These are phyloP conservation scores for Fraxinus pennsylvanica DNA, from an alignment of 257 asterid genomes.

Conservation along the genomic window DNA sequence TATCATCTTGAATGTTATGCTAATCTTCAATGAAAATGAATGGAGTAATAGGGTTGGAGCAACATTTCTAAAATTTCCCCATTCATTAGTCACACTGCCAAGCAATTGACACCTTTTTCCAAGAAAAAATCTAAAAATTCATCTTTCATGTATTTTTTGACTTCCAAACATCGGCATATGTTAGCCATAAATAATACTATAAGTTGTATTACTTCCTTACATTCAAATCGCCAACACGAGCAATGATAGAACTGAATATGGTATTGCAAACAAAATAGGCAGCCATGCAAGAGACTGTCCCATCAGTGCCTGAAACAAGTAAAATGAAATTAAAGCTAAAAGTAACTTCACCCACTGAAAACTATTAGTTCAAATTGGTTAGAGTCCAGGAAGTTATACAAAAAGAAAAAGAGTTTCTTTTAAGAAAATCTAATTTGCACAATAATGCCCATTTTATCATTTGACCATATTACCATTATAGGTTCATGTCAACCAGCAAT, in stretches of 20 bases:
- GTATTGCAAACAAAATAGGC: slow-evolving; percentile 76
- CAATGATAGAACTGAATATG: slow-evolving; percentile 59
- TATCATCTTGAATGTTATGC: not conserved
- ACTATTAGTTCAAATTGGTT: slow-evolving; percentile 13
- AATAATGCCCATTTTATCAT: not conserved
- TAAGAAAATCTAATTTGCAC: not conserved
- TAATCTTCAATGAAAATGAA: not conserved
- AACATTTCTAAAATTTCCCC: not conserved
- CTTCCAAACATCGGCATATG: slow-evolving; percentile 5
- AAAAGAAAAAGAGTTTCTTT: not conserved
- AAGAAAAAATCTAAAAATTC: not conserved
- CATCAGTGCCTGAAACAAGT: slow-evolving; percentile 70
- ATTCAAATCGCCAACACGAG: slow-evolving; percentile 69
- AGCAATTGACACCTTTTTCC: not conserved
- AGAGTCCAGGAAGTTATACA: slow-evolving; percentile 1
- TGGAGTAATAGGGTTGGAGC: not conserved
- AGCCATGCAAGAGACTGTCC: slow-evolving; percentile 82
- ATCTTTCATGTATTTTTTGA: not conserved
- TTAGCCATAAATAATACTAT: slow-evolving; percentile 11
- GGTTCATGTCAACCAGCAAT: not conserved
- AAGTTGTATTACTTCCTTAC: slow-evolving; percentile 44
- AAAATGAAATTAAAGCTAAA: slow-evolving; percentile 25
- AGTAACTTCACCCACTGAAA: slow-evolving; percentile 17
- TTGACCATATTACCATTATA: not conserved
- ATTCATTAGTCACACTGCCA: not conserved